A percentile compares a stretch with the other conserved stretches of the same genome.
Evolutionary conservation across 305 asterid species (phyloP).

Genomic region (Fraxinus xanthoxyloides): DNA sequence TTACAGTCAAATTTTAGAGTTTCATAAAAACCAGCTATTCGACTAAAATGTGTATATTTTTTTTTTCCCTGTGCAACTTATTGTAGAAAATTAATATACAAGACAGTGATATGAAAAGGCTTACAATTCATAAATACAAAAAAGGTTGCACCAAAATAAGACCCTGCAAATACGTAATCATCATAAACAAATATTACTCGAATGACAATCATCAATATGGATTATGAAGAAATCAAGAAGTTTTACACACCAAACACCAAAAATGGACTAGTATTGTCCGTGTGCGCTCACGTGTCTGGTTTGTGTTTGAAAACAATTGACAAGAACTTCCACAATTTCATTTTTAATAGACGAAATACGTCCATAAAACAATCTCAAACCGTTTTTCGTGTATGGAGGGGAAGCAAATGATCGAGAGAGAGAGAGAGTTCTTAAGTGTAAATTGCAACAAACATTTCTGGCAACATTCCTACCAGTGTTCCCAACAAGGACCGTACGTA

Average conservation of each 20-base stretch:
- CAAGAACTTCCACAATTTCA: background rate
- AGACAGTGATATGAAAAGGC: background rate
- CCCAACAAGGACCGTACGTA: conserved; percentile 58
- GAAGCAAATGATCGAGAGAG: background rate
- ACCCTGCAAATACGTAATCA: background rate
- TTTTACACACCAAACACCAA: background rate
- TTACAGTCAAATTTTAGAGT: background rate
- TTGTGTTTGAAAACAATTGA: background rate
- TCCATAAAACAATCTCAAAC: background rate
- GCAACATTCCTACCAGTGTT: conserved; percentile 59
- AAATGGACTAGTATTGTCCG: background rate
- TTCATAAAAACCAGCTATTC: background rate
- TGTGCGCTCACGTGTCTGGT: background rate
- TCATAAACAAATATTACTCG: background rate
- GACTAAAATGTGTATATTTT: background rate
- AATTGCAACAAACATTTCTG: conserved; percentile 66
- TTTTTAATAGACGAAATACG: background rate
- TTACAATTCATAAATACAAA: background rate
- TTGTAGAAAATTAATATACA: background rate
- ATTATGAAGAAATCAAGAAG: background rate
- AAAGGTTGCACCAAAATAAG: background rate
- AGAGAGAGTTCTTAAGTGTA: conserved; percentile 54
- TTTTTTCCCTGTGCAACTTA: background rate
- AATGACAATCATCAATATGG: background rate
- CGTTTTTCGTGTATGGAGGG: background rate